A percentile compares a stretch with the other conserved stretches of the same genome.
Evolutionary conservation across 768 basidiomycete genomes (phyloP).

Genomic region (Agaricus sinodeliciosus): DNA sequence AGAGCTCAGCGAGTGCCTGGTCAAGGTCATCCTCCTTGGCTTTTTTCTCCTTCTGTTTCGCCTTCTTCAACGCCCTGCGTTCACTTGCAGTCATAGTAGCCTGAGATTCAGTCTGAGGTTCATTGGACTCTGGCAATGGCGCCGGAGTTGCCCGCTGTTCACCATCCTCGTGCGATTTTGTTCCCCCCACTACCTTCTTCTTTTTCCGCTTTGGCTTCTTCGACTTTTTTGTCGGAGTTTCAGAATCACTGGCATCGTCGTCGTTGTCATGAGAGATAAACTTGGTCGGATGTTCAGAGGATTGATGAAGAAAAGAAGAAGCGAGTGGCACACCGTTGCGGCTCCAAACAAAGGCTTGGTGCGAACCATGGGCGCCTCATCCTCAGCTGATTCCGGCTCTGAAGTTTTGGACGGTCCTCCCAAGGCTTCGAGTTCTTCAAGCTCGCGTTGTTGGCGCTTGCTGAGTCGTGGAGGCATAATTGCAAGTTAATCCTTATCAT

Average conservation of each 20-base stretch:
- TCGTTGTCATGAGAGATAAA: background rate
- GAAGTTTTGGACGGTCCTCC: constrained; percentile 14
- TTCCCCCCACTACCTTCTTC: constrained; percentile 21
- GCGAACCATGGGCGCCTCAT: constrained; percentile 19
- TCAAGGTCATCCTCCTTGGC: constrained; percentile 76
- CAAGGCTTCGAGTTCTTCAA: constrained; percentile 69
- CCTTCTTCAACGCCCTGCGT: constrained; percentile 59
- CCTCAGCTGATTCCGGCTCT: constrained; percentile 26
- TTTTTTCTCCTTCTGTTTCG: constrained; percentile 59
- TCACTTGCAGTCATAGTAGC: constrained; percentile 26
- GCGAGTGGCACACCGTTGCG: background rate
- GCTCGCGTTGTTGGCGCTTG: constrained; percentile 83
- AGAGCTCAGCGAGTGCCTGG: constrained; percentile 77
- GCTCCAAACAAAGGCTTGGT: background rate
- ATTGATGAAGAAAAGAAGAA: background rate
- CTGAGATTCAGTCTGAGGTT: constrained; percentile 10
- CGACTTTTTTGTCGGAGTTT: background rate
- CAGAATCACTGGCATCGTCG: background rate
- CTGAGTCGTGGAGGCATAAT: constrained; percentile 67
- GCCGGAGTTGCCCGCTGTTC: background rate
- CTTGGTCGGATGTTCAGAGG: background rate
- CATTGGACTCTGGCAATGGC: constrained; percentile 6
- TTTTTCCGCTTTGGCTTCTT: constrained; percentile 37
- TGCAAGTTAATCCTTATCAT: too few species aligned
- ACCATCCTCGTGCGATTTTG: background rate